Conservation (phyloP, 1,139 yeast genomes). For the Yamadazyma diddensiae region DNA sequence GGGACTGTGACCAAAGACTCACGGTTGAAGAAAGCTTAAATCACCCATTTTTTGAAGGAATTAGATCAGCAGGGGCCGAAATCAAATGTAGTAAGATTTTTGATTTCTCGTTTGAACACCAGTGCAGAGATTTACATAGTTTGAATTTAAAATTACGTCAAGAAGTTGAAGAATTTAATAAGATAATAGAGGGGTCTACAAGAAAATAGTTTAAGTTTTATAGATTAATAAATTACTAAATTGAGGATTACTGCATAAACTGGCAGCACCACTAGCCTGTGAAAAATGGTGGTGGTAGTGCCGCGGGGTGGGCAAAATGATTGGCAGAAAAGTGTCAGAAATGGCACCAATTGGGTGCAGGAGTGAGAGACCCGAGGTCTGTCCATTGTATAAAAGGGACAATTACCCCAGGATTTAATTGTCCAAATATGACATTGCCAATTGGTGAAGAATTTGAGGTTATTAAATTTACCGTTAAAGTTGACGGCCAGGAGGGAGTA, state of each 20-base stretch:
- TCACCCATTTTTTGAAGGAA: conserved; percentile 47
- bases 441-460: conserved; percentile 32
- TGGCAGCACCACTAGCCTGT: too few relatives aligned
- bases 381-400: too few relatives aligned
- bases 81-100: conserved; percentile 45
- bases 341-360: too few relatives aligned
- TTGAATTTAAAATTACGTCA: conserved; percentile 43
- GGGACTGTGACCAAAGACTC: conserved; percentile 54
- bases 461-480: conserved; percentile 27
- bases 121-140: conserved; percentile 31
- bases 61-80: conserved; percentile 52
- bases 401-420: too few relatives aligned
- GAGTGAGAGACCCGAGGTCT: too few relatives aligned
- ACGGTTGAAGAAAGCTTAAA: conserved; percentile 49
- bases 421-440: conserved; percentile 7
- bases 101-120: conserved; percentile 61
- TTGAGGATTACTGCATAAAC: too few relatives aligned
- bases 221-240: too few relatives aligned
- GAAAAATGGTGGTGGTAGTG: too few relatives aligned
- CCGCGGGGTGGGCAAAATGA: too few relatives aligned
- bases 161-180: conserved; percentile 41
- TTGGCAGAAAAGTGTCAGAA: too few relatives aligned
- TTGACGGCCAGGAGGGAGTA: conserved; percentile 31
- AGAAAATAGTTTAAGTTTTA: too few relatives aligned
- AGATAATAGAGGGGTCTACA: too few relatives aligned